Base-by-base conservation (phyloP, 148 eudicot species). In the Heliosperma pusillum region DNA sequence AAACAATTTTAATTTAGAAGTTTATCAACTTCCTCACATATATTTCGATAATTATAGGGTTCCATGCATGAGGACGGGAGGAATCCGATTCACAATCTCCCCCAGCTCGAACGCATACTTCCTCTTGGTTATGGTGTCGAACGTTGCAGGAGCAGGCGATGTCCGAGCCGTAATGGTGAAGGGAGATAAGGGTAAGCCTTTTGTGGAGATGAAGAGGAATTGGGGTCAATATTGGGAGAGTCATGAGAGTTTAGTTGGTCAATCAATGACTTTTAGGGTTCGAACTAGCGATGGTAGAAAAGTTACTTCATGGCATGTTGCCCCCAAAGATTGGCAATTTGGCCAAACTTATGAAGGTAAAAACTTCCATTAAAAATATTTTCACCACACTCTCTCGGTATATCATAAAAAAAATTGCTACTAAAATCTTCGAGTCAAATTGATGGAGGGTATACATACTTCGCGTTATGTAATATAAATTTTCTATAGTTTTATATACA, bases 101-200 rank as follows among this genome's bases (percentile, higher is more conserved):
- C 15, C 76, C 5, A 73, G 72, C 0, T 90, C 97, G 19, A 88
- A 85, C 76, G 85, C 87, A 0, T 84, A 83, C 59, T 93, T 85
- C 82, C 70, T 77, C 16, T 16, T 84, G 69, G 86, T 93, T 33
- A 36, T 83, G 73, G 82, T 93, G 17, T 84, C 83, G 69, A 93
- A 93, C 42, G 98, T 93, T 0, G 98, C 85, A 8, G 94, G 94
- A 3, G 90, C 97, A 6, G 97, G 98, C 5, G 90, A 88, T 47
- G 83, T 93, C 2, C 57, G 72, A 10, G 24, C 63, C n/a, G 82
- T 93, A 22, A 20, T 63, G 80, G 75, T 93, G 47, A 88, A 83
- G 77, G 89, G 91, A 1, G 76, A 79, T 36, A 70, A 73, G n/a
- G 80, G 81, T 1, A 74, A 56, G 62, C 80, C 82, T 8, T 93